Conservation (phyloP, 305 asterid species). For the Fraxinus greggii region DNA sequence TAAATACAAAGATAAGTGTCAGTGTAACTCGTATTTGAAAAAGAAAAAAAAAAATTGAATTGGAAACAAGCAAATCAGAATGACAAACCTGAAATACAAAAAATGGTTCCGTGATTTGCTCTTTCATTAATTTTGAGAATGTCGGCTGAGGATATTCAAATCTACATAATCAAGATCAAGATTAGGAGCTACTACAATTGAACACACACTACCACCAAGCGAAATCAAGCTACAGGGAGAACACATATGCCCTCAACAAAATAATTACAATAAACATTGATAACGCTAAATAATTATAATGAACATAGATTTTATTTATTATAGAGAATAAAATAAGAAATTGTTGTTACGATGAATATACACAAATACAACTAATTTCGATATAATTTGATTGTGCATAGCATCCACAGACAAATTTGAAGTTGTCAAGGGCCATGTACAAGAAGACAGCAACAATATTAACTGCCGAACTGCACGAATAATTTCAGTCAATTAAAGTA, state of each 20-base stretch:
- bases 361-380: not conserved
- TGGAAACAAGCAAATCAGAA: conserved; percentile 14
- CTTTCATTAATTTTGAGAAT: conserved; percentile 90
- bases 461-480: not conserved
- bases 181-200: conserved; percentile 17
- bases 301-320: not conserved
- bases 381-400: conserved; percentile 5
- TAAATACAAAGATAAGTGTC: conserved; percentile 3
- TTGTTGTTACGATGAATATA: not conserved
- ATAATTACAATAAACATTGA: not conserved
- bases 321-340: conserved; percentile 5
- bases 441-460: conserved; percentile 10
- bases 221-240: conserved; percentile 10
- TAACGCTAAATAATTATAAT: not conserved
- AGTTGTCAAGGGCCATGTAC: conserved; percentile 19
- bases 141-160: conserved; percentile 99
- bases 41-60: not conserved
- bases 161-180: conserved; percentile 42
- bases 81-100: conserved; percentile 85
- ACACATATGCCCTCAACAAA: not conserved
- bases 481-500: conserved; percentile 5
- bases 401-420: conserved; percentile 15
- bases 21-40: not conserved
- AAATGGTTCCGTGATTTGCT: conserved; percentile 91
- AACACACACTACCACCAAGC: conserved; percentile 12